Evolutionary conservation across 2,329 filamentous ascomycete species (phyloP), one percentile per base, ranked within the genome.

Genomic region (Teratosphaeriaceae sp.): DNA sequence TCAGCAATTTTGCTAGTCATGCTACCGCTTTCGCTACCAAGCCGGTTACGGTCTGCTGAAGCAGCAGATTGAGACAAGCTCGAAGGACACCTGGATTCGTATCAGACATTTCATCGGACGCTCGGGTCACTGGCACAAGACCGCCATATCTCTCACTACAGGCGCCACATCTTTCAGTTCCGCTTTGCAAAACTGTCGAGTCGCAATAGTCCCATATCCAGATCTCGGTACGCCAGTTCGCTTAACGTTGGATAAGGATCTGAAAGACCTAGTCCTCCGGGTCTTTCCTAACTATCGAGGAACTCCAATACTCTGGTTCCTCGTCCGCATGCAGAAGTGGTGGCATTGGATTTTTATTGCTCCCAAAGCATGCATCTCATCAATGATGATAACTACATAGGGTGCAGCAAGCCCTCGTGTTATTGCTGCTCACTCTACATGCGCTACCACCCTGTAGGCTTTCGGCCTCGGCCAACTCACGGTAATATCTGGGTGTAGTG

Each of bases 341-440:
- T 30, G 12, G 27, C 27, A 30, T n/a, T 30, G 27, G 27, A 30
- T 13, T 30, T 6, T 15, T 30, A 15, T 30, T n/a, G 12, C 27
- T 30, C 27, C 3, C 27, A 30, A n/a, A 12, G 27, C 27, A 30
- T 30, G 27, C 27, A 30, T 30, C 27, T 30, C 12, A 12, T 30
- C 27, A 30, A 12, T n/a, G 11, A 12, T 12, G 27, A 30, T 30
- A 11, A 15, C 11, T 30, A 30, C 27, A 15, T 30, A 3, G 27
- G 5, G 27, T 30, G 27, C 27, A 30, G 27, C 27, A 30, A 30
- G 27, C 5, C 27, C 11, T 30, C 27, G 4, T 30, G 27, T 12
- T 30, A 30, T n/a, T 30, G 27, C 27, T 30, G 27, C 27, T 30
- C 27, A 30, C 27, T 30, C 27, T 30, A 30, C 27, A 30, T 30